phyloP scores from a whole-genome alignment of 2,329 filamentous ascomycete species.

The Stenocarpella maydis region DNA sequence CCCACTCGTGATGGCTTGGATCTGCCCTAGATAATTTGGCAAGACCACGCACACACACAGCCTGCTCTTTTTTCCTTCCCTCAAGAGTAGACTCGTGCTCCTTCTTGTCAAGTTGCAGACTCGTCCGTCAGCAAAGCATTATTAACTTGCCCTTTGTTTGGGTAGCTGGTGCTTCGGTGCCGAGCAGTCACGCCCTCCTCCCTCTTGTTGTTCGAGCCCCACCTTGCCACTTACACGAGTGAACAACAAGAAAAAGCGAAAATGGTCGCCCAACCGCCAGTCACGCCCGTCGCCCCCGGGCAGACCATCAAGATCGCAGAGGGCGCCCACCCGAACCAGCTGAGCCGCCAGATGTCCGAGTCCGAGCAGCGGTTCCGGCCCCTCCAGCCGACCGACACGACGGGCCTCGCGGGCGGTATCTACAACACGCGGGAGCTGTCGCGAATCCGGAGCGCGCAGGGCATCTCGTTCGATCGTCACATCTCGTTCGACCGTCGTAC shows the following conservation, averaged over 20 bases:
- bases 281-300: not conserved
- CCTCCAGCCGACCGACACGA: conserved; percentile 31
- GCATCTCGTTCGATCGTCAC: conserved; percentile 26
- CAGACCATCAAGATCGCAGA: conserved; percentile 36
- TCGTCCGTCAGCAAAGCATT: not conserved
- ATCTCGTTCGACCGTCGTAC: conserved; percentile 28
- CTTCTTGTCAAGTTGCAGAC: not conserved
- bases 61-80: not conserved
- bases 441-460: conserved; percentile 27
- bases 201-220: not conserved
- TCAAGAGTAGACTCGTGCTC: too few relatives aligned
- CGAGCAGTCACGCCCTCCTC: conserved; percentile 4
- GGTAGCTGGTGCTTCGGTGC: conserved; percentile 24
- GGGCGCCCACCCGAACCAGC: conserved; percentile 30
- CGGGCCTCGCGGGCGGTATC: conserved; percentile 36
- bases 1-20: conserved; percentile 11
- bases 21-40: not conserved
- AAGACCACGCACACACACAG: not conserved
- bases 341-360: conserved; percentile 27
- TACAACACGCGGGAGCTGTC: conserved; percentile 36
- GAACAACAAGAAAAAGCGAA: not conserved
- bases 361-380: conserved; percentile 33
- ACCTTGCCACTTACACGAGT: conserved; percentile 11
- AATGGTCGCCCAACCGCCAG: not conserved
- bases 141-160: not conserved